phyloP scores from a whole-genome alignment of 441 rosid genomes.

The Eruca vesicaria region DNA sequence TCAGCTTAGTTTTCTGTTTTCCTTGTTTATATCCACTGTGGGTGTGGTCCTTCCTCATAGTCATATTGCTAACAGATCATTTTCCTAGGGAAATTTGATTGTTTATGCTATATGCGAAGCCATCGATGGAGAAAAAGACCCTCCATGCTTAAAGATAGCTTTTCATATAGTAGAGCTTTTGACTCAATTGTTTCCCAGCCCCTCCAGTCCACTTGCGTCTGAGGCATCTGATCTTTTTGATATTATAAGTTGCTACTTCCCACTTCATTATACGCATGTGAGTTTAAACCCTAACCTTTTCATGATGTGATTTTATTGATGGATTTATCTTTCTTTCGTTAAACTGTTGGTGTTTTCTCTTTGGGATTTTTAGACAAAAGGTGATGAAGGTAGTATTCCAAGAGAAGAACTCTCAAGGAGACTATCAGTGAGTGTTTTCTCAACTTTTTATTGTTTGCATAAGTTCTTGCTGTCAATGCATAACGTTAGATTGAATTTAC shows the following conservation, averaged over 20 bases:
- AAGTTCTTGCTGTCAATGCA: conserved; percentile 16
- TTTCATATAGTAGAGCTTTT: conserved; percentile 77
- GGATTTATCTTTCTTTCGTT: background rate
- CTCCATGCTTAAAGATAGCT: conserved; percentile 72
- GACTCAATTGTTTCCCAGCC: conserved; percentile 62
- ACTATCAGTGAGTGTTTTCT: conserved; percentile 56
- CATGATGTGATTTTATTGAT: no score
- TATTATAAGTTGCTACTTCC: conserved; percentile 75
- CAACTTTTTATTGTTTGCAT: background rate
- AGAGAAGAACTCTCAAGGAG: conserved; percentile 83
- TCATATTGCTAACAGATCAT: no score
- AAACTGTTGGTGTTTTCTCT: background rate
- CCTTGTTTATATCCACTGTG: no score
- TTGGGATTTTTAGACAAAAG: conserved; percentile 49
- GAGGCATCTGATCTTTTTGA: conserved; percentile 61
- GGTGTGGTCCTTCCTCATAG: no score
- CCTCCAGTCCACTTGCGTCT: conserved; percentile 58
- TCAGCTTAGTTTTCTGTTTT: no score
- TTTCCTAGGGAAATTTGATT: conserved; percentile 56
- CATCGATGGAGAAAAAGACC: conserved; percentile 92
- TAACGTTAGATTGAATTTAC: background rate
- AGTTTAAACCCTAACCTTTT: conserved; percentile 34
- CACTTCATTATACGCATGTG: conserved; percentile 93
- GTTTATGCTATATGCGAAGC: conserved; percentile 71
- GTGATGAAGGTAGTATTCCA: conserved; percentile 50